Evolutionary conservation across 306 rosid species (phyloP).

Genomic region (Dalbergia cultrata): DNA sequence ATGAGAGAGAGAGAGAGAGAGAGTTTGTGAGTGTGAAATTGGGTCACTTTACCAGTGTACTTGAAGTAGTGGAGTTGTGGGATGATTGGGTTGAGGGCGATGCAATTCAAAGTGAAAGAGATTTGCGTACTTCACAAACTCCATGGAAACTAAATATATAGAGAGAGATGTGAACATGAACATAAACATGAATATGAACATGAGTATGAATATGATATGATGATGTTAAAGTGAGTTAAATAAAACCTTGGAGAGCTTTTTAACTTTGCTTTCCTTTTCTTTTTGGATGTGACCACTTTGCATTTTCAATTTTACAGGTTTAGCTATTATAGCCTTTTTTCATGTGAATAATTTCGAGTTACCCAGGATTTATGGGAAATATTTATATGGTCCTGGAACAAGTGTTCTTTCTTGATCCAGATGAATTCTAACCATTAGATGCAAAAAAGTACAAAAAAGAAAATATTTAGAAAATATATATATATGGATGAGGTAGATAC

Average conservation of each 20-base stretch:
- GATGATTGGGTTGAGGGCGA: constrained; percentile 47
- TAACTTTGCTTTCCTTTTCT: constrained; percentile 31
- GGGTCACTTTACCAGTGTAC: constrained; percentile 44
- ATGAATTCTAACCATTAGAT: no score
- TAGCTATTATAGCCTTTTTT: neutral
- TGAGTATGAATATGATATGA: neutral
- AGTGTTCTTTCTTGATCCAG: no score
- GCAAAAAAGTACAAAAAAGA: no score
- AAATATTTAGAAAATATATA: no score
- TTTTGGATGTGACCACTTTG: neutral
- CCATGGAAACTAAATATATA: constrained; percentile 65
- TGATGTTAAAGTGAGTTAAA: neutral
- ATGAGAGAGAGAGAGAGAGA: constrained; percentile 38
- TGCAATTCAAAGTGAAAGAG: constrained; percentile 43
- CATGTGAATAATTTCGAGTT: no score
- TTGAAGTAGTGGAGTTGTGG: constrained; percentile 49
- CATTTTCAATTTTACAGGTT: neutral
- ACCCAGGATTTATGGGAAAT: no score
- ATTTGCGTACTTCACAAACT: constrained; percentile 53
- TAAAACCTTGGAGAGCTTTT: constrained; percentile 13
- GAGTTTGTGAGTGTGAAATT: neutral
- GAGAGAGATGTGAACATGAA: constrained; percentile 31
- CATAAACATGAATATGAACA: neutral
- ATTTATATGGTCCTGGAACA: no score
- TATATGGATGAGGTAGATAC: no score